These are phyloP conservation scores for Glaciozyma martinii DNA, from an alignment of 768 basidiomycete species.

Conservation along the genomic window DNA sequence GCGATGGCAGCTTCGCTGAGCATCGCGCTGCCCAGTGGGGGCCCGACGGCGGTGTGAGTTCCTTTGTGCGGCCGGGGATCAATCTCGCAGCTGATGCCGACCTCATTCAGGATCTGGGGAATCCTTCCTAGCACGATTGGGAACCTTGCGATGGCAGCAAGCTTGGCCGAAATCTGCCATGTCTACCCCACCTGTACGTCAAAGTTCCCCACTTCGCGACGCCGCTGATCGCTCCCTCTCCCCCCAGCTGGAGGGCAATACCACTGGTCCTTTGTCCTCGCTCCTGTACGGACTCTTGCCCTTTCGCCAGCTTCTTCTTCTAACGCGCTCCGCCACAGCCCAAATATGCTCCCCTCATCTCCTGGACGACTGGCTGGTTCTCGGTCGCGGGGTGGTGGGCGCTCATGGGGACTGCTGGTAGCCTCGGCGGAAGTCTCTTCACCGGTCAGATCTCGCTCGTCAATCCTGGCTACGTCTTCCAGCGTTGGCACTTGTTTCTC, in stretches of 20 bases:
- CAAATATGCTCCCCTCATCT: conserved; percentile 1
- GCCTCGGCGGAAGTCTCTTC: conserved; percentile 9
- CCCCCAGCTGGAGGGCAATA: background rate
- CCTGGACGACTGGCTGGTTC: conserved; percentile 19
- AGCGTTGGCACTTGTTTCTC: conserved; percentile 17
- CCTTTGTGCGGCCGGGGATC: background rate
- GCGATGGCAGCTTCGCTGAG: conserved; percentile 22
- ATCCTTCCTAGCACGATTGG: background rate
- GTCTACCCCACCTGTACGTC: conserved; percentile 20
- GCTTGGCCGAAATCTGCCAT: conserved; percentile 14
- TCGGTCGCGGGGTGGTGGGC: conserved; percentile 26
- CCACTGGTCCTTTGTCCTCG: conserved; percentile 20
- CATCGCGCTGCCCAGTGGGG: conserved; percentile 24
- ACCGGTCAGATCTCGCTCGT: conserved; percentile 17
- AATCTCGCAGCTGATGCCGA: too few species aligned
- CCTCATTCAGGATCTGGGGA: background rate
- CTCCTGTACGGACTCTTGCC: background rate
- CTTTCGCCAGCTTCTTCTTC: background rate
- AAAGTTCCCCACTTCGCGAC: background rate
- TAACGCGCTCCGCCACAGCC: background rate
- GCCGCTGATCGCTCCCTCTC: background rate
- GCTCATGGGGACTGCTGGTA: conserved; percentile 18
- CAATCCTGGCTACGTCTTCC: background rate
- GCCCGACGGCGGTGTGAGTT: conserved; percentile 18
- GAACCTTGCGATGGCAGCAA: conserved; percentile 2